Evolutionary conservation across 208 protist genomes (phyloP).

Genomic region (Novymonas esmeraldas): DNA sequence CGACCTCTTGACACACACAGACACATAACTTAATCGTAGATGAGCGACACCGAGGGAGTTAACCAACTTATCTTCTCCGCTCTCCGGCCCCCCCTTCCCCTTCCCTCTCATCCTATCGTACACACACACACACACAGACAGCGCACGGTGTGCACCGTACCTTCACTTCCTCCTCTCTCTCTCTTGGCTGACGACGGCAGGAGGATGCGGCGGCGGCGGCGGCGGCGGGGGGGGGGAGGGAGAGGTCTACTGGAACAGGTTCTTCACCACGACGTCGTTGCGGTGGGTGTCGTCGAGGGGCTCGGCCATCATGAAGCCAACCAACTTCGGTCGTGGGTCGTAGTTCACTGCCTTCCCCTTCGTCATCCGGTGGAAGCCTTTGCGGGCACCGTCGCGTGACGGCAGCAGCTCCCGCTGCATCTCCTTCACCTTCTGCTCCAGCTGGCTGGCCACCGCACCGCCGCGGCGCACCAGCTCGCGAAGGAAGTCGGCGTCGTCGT

Average conservation of each 20-base stretch:
- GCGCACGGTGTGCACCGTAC: too few species aligned
- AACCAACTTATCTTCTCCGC: too few species aligned
- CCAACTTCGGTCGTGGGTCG: conserved; percentile 79
- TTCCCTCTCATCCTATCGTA: neutral
- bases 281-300: conserved; percentile 58
- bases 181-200: too few species aligned
- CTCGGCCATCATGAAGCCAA: conserved; percentile 78
- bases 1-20: neutral
- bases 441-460: conserved; percentile 48
- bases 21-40: neutral
- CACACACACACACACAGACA: neutral
- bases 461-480: conserved; percentile 78
- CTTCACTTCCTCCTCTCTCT: too few species aligned
- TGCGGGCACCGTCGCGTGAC: conserved; percentile 40
- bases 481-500: conserved; percentile 82
- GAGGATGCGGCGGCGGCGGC: too few species aligned
- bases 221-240: neutral
- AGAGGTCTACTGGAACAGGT: conserved; percentile 71
- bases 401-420: conserved; percentile 37
- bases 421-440: conserved; percentile 66
- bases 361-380: conserved; percentile 79
- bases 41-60: neutral
- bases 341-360: conserved; percentile 85
- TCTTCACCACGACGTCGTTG: conserved; percentile 71
- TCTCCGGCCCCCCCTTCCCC: too few species aligned